Evolutionary conservation across 768 basidiomycete genomes (phyloP), one percentile per base, ranked within the genome.

Genomic region (Mycena latifolia): DNA sequence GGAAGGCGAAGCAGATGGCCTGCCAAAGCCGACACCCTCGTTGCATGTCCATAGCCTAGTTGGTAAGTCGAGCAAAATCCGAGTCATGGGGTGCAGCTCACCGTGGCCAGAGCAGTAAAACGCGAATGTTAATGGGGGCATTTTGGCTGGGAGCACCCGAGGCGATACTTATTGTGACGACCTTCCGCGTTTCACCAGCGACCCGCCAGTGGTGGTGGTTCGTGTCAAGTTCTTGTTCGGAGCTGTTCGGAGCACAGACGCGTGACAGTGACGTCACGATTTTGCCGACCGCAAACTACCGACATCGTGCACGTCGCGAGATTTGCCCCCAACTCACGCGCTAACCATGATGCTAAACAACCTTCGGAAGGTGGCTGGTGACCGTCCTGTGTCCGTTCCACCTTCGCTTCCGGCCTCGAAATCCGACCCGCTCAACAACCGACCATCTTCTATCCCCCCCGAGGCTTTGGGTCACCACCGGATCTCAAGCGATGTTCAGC

Each of bases 61-160:
- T 60, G 25, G 27, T 61, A 11, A 17, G 50, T 24, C 22, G 29
- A 25, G 15, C 45, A 20, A 27, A 52, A 27, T 39, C 5, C 48
- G 29, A 53, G 33, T 12, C 24, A 25, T 11, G 20, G 12, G 18
- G 17, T 50, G 59, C 59, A 39, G 69, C 85, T 61, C 57, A 90
- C 91, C 91, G 72, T 92, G 91, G 15, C 91, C 91, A 33, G 89
- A 91, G 72, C 90, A 92, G 74, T 92, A 92, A 74, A 91, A 92
- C 0, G 87, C 90, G 56, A 90, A 82, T n/a, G 45, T 62, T 9
- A 67, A 20, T 22, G 73, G 70, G 27, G 71, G 62, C 76, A 76
- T 76, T 48, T n/a, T 65, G 58, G 28, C 22, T 22, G 46, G 10
- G 37, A 11, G 9, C 37, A 3, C 3, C 37, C 10, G 8, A 3